Evolutionary conservation across 345 rosid genomes (phyloP).

Genomic region (Physaria fendleri): DNA sequence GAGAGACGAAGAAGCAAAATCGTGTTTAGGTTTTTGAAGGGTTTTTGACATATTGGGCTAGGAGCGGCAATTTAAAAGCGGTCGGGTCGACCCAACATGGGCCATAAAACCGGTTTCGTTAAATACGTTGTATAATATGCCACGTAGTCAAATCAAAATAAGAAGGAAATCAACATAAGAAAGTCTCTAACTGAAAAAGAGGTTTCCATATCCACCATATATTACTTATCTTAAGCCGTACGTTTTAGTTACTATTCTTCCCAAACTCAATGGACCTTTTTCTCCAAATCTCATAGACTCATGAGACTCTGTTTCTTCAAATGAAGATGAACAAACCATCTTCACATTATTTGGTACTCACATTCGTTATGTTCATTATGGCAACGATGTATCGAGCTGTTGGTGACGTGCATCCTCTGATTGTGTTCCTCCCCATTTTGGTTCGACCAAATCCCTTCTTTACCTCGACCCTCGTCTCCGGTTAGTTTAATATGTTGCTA

Average conservation of each 20-base stretch:
- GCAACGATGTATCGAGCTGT: constrained; percentile 31
- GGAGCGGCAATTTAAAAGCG: neutral
- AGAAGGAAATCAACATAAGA: neutral
- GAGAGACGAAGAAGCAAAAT: neutral
- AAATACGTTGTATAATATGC: neutral
- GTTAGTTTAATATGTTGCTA: constrained; percentile 31
- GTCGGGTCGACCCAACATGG: neutral
- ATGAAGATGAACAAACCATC: constrained; percentile 1
- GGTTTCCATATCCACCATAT: constrained; percentile 4
- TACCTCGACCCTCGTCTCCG: constrained; percentile 61
- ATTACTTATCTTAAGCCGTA: constrained; percentile 14
- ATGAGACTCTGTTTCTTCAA: constrained; percentile 3
- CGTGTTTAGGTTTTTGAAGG: constrained; percentile 19
- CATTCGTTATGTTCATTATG: constrained; percentile 3
- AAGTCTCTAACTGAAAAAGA: neutral
- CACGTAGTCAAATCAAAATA: neutral
- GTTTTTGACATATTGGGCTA: neutral
- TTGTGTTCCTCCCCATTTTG: constrained; percentile 57
- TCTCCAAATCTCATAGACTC: neutral
- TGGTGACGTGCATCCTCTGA: constrained; percentile 51
- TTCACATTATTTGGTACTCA: neutral
- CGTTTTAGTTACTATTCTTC: neutral
- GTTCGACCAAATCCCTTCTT: constrained; percentile 67
- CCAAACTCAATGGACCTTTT: neutral
- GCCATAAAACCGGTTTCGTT: neutral